These are phyloP conservation scores for Didymella glomerata DNA, from an alignment of 2,329 filamentous ascomycete species.

Conservation along the genomic window DNA sequence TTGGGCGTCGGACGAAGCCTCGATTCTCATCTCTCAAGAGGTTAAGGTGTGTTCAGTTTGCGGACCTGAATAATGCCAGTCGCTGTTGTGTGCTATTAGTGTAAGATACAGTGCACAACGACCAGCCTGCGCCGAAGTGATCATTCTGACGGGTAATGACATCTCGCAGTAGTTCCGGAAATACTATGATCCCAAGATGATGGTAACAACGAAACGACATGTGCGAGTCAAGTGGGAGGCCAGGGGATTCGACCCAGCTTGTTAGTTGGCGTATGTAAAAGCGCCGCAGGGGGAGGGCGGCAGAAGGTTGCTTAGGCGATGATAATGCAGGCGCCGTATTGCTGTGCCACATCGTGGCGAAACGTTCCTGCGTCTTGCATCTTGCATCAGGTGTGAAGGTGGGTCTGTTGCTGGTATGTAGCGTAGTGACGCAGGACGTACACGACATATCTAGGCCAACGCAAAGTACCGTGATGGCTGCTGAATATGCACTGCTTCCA, in stretches of 20 bases:
- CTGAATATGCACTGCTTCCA: slow-evolving; percentile 5
- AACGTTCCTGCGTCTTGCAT: background rate
- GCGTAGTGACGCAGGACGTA: background rate
- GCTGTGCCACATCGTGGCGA: background rate
- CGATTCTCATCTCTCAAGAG: background rate
- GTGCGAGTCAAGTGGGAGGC: background rate
- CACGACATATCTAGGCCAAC: background rate
- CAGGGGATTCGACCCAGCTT: background rate
- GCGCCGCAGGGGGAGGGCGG: background rate
- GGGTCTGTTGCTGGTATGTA: background rate
- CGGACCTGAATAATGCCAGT: background rate
- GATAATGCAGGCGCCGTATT: background rate
- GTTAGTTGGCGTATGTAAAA: background rate
- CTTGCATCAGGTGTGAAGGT: background rate
- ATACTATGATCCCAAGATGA: background rate
- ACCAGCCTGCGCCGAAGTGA: background rate
- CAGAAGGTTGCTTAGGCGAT: background rate
- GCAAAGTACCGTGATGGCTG: slow-evolving; percentile 11
- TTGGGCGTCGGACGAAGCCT: background rate
- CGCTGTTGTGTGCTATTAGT: background rate
- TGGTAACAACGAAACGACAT: background rate
- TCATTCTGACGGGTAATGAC: background rate
- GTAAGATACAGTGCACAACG: background rate
- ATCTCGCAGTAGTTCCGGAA: background rate
- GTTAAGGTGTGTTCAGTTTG: background rate